Conservation (phyloP, 495 filamentous ascomycete species). For the Jackrogersella multiformis region DNA sequence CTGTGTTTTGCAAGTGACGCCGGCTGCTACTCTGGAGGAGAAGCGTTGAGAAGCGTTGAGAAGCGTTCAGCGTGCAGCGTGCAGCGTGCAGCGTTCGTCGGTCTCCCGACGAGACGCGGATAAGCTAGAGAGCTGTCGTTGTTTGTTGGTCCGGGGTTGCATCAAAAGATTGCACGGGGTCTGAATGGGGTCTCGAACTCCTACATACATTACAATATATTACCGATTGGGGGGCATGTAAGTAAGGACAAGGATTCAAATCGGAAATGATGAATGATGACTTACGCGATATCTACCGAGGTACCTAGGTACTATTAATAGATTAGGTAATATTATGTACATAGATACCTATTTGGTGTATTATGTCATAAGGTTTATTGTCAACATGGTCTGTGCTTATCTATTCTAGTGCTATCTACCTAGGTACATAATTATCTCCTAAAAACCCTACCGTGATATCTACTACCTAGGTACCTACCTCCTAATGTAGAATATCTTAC, state of each 20-base stretch:
- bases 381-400: conserved; percentile 2
- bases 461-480: too few relatives aligned
- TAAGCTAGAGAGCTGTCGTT: conserved; percentile 21
- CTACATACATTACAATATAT: neutral
- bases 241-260: conserved; percentile 1
- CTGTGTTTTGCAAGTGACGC: neutral
- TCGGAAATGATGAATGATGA: conserved; percentile 25
- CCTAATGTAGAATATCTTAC: too few relatives aligned
- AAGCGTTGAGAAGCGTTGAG: conserved; percentile 13
- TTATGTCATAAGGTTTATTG: neutral
- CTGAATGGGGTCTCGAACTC: conserved; percentile 13
- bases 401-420: too few relatives aligned
- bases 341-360: neutral
- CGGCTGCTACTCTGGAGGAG: neutral
- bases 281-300: conserved; percentile 33
- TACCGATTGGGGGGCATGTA: conserved; percentile 1
- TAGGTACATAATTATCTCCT: too few relatives aligned
- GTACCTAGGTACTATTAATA: conserved; percentile 41
- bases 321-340: neutral
- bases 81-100: conserved; percentile 9
- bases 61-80: neutral
- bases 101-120: conserved; percentile 29
- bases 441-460: too few relatives aligned
- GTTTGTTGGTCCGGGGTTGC: conserved; percentile 21
- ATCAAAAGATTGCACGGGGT: conserved; percentile 37